Percentiles rank a stretch among this genome's conserved stretches.
Conservation (phyloP, 805 yeast genomes). For the Candida namnaoensis region DNA sequence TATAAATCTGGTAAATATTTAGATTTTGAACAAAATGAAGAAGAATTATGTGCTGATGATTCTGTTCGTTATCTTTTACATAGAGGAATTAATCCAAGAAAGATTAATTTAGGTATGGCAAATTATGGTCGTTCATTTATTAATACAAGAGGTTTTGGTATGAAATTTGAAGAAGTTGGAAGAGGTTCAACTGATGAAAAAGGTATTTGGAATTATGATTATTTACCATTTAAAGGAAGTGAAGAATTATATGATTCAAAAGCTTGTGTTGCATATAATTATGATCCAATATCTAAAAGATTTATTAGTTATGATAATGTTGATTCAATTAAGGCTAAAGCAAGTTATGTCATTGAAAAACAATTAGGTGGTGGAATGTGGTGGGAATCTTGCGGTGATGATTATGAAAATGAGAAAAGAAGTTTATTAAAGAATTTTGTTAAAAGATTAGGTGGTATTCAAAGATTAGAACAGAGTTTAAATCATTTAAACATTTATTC, state of each 20-base stretch:
- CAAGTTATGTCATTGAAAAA: constrained; percentile 38
- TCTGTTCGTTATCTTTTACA: constrained; percentile 36
- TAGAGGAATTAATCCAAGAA: constrained; percentile 34
- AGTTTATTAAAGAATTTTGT: constrained; percentile 41
- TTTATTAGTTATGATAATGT: constrained; percentile 64
- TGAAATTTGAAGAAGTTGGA: constrained; percentile 33
- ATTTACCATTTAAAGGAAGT: constrained; percentile 37
- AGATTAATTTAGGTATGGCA: constrained; percentile 81
- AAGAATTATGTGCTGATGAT: constrained; percentile 35
- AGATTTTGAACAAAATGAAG: constrained; percentile 19
- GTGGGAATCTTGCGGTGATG: constrained; percentile 91
- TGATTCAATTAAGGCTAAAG: constrained; percentile 45
- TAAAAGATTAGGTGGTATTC: constrained; percentile 9
- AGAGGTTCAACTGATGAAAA: constrained; percentile 33
- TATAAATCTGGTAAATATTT: constrained; percentile 19
- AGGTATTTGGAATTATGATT: constrained; percentile 46
- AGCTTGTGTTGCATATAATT: constrained; percentile 48
- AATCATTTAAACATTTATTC: constrained; percentile 5
- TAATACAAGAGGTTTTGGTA: constrained; percentile 32
- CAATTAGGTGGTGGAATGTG: constrained; percentile 80
- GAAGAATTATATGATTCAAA: constrained; percentile 42
- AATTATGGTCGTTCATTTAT: constrained; percentile 62
- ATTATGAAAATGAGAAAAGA: constrained; percentile 18
- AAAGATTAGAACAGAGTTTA: constrained; percentile 3
- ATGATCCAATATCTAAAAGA: constrained; percentile 24